phyloP scores from a whole-genome alignment of 2,329 filamentous ascomycete species.

The Fusarium falciforme region DNA sequence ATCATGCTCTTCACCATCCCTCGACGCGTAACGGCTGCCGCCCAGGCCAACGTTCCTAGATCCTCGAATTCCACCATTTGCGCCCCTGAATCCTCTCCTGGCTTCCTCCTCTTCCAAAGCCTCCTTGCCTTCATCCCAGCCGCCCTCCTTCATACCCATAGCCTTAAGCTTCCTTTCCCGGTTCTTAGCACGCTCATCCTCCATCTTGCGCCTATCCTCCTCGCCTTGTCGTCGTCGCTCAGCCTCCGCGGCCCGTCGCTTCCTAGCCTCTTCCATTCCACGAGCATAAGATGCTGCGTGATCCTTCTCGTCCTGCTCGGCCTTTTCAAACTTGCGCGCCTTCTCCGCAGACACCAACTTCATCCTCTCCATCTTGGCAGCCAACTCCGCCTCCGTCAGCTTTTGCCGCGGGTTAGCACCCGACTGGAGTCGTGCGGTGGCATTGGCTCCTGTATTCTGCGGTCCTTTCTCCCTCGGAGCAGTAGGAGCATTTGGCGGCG shows the following conservation, averaged over 20 bases:
- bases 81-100: constrained; percentile 55
- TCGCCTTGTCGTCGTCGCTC: constrained; percentile 64
- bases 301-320: constrained; percentile 66
- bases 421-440: constrained; percentile 60
- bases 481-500: constrained; percentile 47
- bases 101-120: constrained; percentile 55
- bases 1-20: constrained; percentile 49
- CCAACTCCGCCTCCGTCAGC: constrained; percentile 68
- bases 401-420: constrained; percentile 70
- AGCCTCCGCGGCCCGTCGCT: constrained; percentile 63
- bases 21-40: constrained; percentile 56
- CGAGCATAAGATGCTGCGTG: constrained; percentile 66
- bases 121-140: constrained; percentile 71
- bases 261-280: constrained; percentile 66
- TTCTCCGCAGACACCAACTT: constrained; percentile 68
- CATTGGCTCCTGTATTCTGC: constrained; percentile 49
- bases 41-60: constrained; percentile 52
- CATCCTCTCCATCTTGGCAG: constrained; percentile 71
- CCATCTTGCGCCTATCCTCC: constrained; percentile 62
- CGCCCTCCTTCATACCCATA: constrained; percentile 63
- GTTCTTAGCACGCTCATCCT: constrained; percentile 71
- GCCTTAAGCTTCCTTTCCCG: constrained; percentile 71
- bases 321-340: constrained; percentile 68
- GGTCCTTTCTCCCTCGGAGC: constrained; percentile 44
- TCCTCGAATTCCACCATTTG: constrained; percentile 55